Base-by-base conservation (phyloP, 306 rosid genomes). In the Glycine tomentella region DNA sequence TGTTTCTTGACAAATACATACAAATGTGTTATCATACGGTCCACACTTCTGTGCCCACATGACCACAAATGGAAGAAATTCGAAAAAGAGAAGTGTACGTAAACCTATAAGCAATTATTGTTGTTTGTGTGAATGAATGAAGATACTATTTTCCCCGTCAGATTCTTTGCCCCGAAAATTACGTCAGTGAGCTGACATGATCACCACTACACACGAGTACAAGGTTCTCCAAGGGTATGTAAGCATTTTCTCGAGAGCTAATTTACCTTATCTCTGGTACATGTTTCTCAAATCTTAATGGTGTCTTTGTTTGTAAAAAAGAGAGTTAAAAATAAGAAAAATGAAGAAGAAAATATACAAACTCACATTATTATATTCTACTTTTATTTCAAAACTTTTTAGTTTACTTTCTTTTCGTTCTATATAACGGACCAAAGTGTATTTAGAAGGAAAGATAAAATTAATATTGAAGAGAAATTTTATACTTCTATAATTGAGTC, bases 81-180 rank as follows among this genome's bases (percentile, higher is more conserved):
- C 33, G 6, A 51, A 53, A 53, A 52, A 55, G 75, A 66, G 12
- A 40, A 67, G 31, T 53, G 57, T 52, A 53, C 31, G 33, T 12
- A 38, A 16, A 46, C 16, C 7, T 15, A 6, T 20, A 12, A 10
- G 44, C 81, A 63, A 76, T 46, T 61, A 76, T 48, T 61, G 72
- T 9, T 49, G 72, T 15, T 63, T 38, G 17, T 25, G 20, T 75
- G 68, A 51, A 80, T 53, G 72, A 7, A 34, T 25, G 45, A 15
- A 49, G 62, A 59, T 59, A 59, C 25, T 25, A 20, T 38, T 80
- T 80, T 17, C 62, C n/a, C 12, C 13, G 56, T 62, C 38, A 14
- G 79, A 81, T 81, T 51, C 79, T 33, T 64, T 73, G 68, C 48
- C 34, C 33, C 31, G 49, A 15, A 62, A 76, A 76, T n/a, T 48